Evolutionary conservation across 1,284 basidiomycete species (phyloP), one percentile per base, ranked within the genome.

Genomic region (Apiotrichum gracile): DNA sequence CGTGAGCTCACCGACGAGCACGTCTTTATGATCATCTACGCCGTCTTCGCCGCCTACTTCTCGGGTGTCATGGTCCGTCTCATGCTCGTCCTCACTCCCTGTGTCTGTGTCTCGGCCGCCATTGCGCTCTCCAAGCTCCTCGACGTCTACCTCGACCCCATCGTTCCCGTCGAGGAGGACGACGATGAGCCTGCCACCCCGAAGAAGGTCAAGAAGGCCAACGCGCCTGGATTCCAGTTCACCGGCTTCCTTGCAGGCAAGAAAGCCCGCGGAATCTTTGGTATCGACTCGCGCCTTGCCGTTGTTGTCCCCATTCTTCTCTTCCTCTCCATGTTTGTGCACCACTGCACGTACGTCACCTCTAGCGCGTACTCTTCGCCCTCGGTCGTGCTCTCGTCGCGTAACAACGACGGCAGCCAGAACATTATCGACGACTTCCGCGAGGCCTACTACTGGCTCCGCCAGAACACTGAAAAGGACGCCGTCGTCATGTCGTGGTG

Each of bases 391-490:
- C 80, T 98, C 47, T 85, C 93, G 0, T 90, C 88, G 14, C 77
- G 80, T 8, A 85, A 83, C 61, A 79, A 81, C 0, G 93, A 98
- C 67, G 96, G 96, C 21, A 86, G 83, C 53, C 86, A 90, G 69
- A 85, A 92, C 73, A 91, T 98, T 68, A 98, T 99, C 68, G 96
- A 99, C 74, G 96, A 99, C 76, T 99, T 97, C 85, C 83, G 96
- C 57, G 96, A 98, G 78, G 96, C 96, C n/a, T n/a, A 99, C 74
- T 97, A 98, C 76, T 99, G 96, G 96, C 78, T 99, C 49, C 82
- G 93, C 53, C 88, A 94, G 76, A 99, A 98, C 78, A 99, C 96
- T 2, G 81, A 86, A 4, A 79, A 90, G 73, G 86, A 91, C 61
- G 85, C 91, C 14, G 93, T 97, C 42, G 85, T 98, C 35, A 94